phyloP scores from a whole-genome alignment of 179 eudicot genomes.

The Carnegiea gigantea region DNA sequence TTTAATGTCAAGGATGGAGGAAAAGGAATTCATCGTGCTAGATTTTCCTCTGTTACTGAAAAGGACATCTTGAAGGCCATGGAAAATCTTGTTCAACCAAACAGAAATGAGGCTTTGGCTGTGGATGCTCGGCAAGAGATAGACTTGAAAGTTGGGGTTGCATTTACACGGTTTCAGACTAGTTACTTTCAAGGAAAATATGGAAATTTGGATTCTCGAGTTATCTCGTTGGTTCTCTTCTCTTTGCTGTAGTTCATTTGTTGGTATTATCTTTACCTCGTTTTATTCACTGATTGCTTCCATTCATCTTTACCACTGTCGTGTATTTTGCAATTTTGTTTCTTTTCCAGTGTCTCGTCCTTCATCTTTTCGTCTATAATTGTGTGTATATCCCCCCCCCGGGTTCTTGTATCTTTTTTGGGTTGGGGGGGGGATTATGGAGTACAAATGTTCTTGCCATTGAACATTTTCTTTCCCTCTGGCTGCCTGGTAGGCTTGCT shows the following conservation, averaged over 20 bases:
- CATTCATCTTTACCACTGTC: background rate
- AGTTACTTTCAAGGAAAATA: conserved; percentile 92
- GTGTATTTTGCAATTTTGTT: background rate
- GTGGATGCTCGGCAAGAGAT: conserved; percentile 99
- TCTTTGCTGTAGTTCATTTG: conserved; percentile 26
- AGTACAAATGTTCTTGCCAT: background rate
- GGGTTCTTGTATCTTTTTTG: no score
- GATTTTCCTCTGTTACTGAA: conserved; percentile 91
- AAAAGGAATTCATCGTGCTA: conserved; percentile 70
- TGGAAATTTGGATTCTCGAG: conserved; percentile 94
- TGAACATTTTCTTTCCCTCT: background rate
- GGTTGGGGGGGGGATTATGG: background rate
- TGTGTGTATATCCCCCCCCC: background rate
- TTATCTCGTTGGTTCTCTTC: conserved; percentile 82
- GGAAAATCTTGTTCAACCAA: conserved; percentile 81
- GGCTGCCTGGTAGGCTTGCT: background rate
- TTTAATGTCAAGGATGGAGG: conserved; percentile 51
- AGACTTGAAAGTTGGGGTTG: conserved; percentile 98
- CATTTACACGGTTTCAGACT: conserved; percentile 91
- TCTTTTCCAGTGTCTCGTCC: background rate
- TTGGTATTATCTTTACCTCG: conserved; percentile 17
- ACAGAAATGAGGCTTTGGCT: conserved; percentile 83
- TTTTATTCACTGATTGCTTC: background rate
- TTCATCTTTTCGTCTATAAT: background rate
- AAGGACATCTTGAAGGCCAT: conserved; percentile 80